Base-by-base conservation (phyloP, 441 rosid species). In the Pelargonium citronellum region DNA sequence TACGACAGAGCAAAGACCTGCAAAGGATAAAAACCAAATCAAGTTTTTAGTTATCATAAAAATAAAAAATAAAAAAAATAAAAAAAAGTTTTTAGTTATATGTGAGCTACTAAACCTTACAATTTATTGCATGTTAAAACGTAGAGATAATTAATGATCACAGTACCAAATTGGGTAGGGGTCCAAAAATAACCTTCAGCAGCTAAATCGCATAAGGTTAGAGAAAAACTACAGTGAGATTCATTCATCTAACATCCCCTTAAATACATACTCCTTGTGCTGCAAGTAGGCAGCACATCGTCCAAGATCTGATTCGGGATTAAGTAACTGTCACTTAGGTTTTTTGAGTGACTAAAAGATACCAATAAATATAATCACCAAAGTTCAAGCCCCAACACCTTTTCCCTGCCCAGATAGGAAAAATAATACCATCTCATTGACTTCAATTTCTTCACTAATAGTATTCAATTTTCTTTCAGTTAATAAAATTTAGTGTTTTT, bases 1-100 rank as follows among this genome's bases (percentile, higher is more conserved):
- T 58, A 61, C 39, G 71, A 67, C 67, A 74, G 66, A 57, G 67
- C 63, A 72, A 66, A 77, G 51, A 83, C 87, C 93, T 91, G 86
- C 74, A 81, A 79, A 78, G 44, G 49, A 72, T 46, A 71, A 70
- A 74, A 67, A 73, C 30, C n/a, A 6, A 70, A 62, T 9, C 44
- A 6, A 71, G n/a, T n/a, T n/a, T n/a, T n/a, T n/a, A n/a, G n/a
- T n/a, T n/a, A n/a, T n/a, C n/a, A n/a, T n/a, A n/a, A n/a, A n/a
- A n/a, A n/a, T n/a, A n/a, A n/a, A n/a, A n/a, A n/a, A n/a, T n/a
- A n/a, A n/a, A 41, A 17, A 24, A 39, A 7, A 30, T 9, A 46
- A 13, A 30, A 46, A 2, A 2, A 10, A 11, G 24, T n/a, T 7
- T 11, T 60, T 17, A 46, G 69, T 43, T 7, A 13, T 3, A 49